Conservation (phyloP, 164 flowering plant species). For the Umbellularia californica region DNA sequence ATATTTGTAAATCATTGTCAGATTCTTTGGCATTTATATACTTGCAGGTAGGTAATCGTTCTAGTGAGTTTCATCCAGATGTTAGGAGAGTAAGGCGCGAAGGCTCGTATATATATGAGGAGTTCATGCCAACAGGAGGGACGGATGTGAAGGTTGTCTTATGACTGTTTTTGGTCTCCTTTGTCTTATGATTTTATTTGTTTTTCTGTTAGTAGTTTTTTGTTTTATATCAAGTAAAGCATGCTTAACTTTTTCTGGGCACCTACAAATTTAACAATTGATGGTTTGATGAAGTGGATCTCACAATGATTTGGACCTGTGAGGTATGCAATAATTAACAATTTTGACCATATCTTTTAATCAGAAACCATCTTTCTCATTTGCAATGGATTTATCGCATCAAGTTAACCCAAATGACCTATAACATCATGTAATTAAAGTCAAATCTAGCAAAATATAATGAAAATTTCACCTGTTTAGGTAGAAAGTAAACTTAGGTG, state of each 20-base stretch:
- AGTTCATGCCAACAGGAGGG: constrained; percentile 99
- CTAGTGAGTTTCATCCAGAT: constrained; percentile 98
- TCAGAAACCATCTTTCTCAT: no score
- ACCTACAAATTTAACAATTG: no score
- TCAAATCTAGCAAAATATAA: no score
- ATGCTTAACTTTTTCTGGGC: not conserved
- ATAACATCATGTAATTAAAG: no score
- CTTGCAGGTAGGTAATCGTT: constrained; percentile 88
- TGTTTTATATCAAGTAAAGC: not conserved
- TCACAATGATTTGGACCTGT: no score
- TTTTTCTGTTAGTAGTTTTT: not conserved
- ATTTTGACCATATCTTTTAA: no score
- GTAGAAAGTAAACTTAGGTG: no score
- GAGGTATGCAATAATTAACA: no score
- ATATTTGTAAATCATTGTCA: not conserved
- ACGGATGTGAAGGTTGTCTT: constrained; percentile 92
- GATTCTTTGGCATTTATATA: not conserved
- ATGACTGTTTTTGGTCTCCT: not conserved
- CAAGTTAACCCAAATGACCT: no score
- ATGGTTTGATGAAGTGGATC: no score
- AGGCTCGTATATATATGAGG: constrained; percentile 97
- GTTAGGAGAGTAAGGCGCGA: constrained; percentile 97
- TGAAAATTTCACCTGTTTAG: no score
- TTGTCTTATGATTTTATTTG: not conserved
- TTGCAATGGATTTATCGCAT: no score